These are phyloP conservation scores for Naematelia encephala DNA, from an alignment of 768 basidiomycete species.

Conservation along the genomic window DNA sequence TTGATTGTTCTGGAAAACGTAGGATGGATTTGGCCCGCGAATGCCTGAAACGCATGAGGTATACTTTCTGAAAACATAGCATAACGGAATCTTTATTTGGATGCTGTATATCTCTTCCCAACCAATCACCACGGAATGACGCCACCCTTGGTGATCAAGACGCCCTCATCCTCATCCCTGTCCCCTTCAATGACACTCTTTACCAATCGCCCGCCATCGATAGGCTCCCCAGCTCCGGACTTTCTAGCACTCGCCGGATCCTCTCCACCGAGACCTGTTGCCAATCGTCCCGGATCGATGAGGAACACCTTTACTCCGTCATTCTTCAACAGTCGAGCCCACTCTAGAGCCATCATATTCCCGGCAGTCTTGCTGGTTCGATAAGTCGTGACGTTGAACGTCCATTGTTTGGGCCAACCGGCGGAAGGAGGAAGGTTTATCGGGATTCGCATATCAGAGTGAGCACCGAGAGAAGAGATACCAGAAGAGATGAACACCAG, in stretches of 20 bases:
- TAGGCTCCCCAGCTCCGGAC: slow-evolving; percentile 23
- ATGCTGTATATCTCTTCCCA: too few species aligned
- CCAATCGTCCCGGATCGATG: slow-evolving; percentile 28
- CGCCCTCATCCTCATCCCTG: slow-evolving; percentile 22
- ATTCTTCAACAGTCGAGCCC: slow-evolving; percentile 23
- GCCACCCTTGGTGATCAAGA: too few species aligned
- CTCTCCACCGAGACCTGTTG: slow-evolving; percentile 25
- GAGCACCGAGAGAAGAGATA: slow-evolving; percentile 6
- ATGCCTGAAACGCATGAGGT: too few species aligned
- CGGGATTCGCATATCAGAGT: not conserved
- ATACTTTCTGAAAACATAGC: too few species aligned
- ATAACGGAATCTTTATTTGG: too few species aligned
- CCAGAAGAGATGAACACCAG: slow-evolving; percentile 25
- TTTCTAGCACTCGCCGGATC: not conserved
- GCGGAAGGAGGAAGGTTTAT: slow-evolving; percentile 14
- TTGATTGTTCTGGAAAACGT: too few species aligned
- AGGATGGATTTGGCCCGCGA: too few species aligned
- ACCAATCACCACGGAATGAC: too few species aligned
- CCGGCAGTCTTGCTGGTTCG: slow-evolving; percentile 27
- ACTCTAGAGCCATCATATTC: slow-evolving; percentile 37
- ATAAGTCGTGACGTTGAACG: slow-evolving; percentile 16
- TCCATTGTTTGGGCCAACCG: slow-evolving; percentile 19
- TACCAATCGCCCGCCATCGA: slow-evolving; percentile 21
- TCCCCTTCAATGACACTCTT: slow-evolving; percentile 23
- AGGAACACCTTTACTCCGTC: slow-evolving; percentile 26